Percentiles rank a stretch among this genome's conserved stretches.
phyloP scores from a whole-genome alignment of 257 asterid genomes.

The Gentiana dahurica region DNA sequence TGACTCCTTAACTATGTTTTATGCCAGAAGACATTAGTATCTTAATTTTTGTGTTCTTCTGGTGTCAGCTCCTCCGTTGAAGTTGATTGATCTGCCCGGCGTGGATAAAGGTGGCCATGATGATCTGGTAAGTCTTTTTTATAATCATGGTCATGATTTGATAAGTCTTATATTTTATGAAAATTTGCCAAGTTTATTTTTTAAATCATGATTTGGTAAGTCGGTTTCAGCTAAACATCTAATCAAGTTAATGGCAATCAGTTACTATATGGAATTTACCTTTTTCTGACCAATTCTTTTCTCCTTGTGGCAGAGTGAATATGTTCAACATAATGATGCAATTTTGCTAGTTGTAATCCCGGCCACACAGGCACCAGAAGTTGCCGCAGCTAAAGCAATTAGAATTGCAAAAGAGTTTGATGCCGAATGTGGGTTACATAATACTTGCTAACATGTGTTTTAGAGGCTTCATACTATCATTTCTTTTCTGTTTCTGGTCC shows the following conservation, averaged over 20 bases:
- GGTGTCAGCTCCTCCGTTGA: constrained; percentile 77
- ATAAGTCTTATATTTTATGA: too few relatives aligned
- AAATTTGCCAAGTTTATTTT: background rate
- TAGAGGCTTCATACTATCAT: background rate
- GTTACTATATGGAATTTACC: background rate
- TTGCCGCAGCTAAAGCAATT: constrained; percentile 82
- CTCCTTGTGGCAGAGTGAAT: constrained; percentile 48
- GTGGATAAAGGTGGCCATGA: constrained; percentile 85
- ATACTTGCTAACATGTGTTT: background rate
- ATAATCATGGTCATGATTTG: too few relatives aligned
- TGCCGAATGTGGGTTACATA: constrained; percentile 70
- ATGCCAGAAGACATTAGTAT: background rate
- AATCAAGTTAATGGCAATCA: too few relatives aligned
- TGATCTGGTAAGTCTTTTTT: constrained; percentile 65
- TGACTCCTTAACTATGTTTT: too few relatives aligned
- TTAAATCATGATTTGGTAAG: too few relatives aligned
- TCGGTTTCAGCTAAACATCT: too few relatives aligned
- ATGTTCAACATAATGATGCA: constrained; percentile 86
- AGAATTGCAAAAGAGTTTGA: constrained; percentile 94
- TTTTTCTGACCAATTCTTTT: background rate
- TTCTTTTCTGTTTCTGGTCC: background rate
- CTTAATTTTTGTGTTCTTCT: constrained; percentile 11
- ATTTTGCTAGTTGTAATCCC: constrained; percentile 83
- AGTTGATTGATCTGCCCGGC: constrained; percentile 95
- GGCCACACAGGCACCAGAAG: constrained; percentile 93